Evolutionary conservation across 805 yeast species (phyloP).

Genomic region (Saccharomycopsis selenospora): DNA sequence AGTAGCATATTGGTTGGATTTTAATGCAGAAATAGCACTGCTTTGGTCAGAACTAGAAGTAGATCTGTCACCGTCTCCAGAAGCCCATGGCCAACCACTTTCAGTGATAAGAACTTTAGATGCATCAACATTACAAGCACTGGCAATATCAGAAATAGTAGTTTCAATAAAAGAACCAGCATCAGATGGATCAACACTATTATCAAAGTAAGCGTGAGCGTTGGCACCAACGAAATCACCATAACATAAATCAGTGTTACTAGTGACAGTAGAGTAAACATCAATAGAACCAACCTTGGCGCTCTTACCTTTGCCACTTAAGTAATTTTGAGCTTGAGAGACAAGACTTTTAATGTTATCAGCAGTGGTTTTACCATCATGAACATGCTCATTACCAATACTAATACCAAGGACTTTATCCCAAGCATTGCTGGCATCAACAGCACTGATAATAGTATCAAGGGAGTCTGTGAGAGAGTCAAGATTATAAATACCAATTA

Average conservation of each 20-base stretch:
- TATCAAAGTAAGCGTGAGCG: slow-evolving; percentile 97
- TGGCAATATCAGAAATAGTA: slow-evolving; percentile 83
- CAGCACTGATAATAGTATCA: slow-evolving; percentile 48
- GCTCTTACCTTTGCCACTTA: slow-evolving; percentile 73
- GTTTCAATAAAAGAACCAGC: slow-evolving; percentile 86
- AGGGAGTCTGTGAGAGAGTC: slow-evolving; percentile 48
- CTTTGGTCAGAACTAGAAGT: slow-evolving; percentile 70
- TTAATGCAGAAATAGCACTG: slow-evolving; percentile 64
- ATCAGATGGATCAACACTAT: slow-evolving; percentile 60
- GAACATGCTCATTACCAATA: slow-evolving; percentile 95
- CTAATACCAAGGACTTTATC: slow-evolving; percentile 65
- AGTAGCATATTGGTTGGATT: slow-evolving; percentile 33
- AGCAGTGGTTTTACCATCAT: slow-evolving; percentile 69
- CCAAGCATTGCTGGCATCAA: slow-evolving; percentile 62
- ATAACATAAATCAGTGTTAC: slow-evolving; percentile 86
- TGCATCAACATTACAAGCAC: slow-evolving; percentile 61
- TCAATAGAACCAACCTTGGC: slow-evolving; percentile 83
- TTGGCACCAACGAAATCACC: slow-evolving; percentile 94
- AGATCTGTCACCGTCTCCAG: slow-evolving; percentile 74
- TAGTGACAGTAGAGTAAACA: slow-evolving; percentile 86
- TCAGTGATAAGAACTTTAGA: slow-evolving; percentile 77
- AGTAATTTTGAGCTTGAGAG: slow-evolving; percentile 50
- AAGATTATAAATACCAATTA: slow-evolving; percentile 65
- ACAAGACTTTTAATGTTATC: slow-evolving; percentile 44
- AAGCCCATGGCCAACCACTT: slow-evolving; percentile 95